Evolutionary conservation across 1,284 basidiomycete genomes (phyloP).

Genomic region (Moesziomyces sp.): DNA sequence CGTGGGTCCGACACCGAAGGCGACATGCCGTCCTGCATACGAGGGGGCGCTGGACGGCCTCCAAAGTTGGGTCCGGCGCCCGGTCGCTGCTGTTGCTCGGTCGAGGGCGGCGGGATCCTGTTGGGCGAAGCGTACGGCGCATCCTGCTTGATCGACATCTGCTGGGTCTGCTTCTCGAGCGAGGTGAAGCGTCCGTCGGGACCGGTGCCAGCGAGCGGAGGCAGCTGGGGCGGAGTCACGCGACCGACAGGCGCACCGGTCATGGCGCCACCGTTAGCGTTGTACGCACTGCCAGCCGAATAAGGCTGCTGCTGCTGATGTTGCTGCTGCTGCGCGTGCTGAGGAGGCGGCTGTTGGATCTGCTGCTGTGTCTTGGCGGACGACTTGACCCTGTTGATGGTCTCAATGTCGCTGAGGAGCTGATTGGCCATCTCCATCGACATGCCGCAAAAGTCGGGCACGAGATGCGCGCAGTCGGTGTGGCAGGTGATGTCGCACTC

Average conservation of each 20-base stretch:
- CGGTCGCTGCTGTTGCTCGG: constrained; percentile 30
- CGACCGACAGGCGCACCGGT: constrained; percentile 30
- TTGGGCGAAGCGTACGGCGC: constrained; percentile 13
- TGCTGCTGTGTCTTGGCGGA: constrained; percentile 47
- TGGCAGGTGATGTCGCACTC: constrained; percentile 98
- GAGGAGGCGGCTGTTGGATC: neutral
- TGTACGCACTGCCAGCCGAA: constrained; percentile 4
- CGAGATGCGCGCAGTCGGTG: constrained; percentile 95
- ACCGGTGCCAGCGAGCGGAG: constrained; percentile 13
- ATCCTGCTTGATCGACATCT: constrained; percentile 47
- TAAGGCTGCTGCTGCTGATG: constrained; percentile 11
- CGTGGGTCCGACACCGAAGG: constrained; percentile 21
- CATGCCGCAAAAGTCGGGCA: constrained; percentile 99
- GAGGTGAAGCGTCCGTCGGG: constrained; percentile 28
- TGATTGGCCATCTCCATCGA: constrained; percentile 99
- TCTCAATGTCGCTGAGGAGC: constrained; percentile 85
- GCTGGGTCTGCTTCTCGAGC: constrained; percentile 59
- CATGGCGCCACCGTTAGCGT: constrained; percentile 22
- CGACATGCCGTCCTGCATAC: constrained; percentile 21
- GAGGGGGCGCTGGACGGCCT: constrained; percentile 32
- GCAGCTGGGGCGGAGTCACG: constrained; percentile 29
- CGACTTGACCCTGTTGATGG: constrained; percentile 72
- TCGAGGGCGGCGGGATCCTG: constrained; percentile 28
- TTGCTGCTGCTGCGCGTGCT: constrained; percentile 14
- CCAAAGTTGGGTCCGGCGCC: constrained; percentile 32